Evolutionary conservation across 805 yeast species (phyloP), one percentile per base, ranked within the genome.

Genomic region (Candida stauntonica): DNA sequence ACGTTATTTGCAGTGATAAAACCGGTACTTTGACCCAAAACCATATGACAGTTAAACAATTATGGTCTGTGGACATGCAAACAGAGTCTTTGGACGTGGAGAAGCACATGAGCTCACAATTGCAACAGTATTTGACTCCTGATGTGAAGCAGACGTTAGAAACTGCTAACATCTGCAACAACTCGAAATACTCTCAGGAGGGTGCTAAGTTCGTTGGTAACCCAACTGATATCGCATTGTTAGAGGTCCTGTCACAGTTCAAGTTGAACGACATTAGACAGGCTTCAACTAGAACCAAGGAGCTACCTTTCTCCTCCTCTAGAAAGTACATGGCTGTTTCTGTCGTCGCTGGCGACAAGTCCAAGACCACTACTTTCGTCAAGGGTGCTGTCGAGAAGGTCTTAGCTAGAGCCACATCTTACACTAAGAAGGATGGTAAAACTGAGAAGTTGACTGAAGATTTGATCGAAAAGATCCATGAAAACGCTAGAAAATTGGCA

Each of bases 361-460:
- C 68, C 26, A 77, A 76, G 52, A 49, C 73, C 16, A 76, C 71
- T 48, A 72, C 86, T 1, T 80, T 73, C 57, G 88, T 81, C 29
- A 93, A 93, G 61, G 99, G 99, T 53, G 99, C 97, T 3, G 73
- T 77, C 35, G 98, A 93, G 64, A 77, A 72, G 41, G 67, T 93
- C 8, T 57, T 87, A 33, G 68, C 64, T 2, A 64, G 73, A 55
- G 83, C 88, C 36, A 70, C 75, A n/a, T 67, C 64, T 39, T 86
- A 77, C 56, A 58, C 72, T 29, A 76, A 73, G 37, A 72, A 72
- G 36, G 71, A 71, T 31, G 91, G 91, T 18, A 77, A 73, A 45
- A 52, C 66, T 5, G 77, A 72, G 44, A 77, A 79, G 23, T 56
- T 91, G 27, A 81, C 73, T 24, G 73, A 72, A 0, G 73, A 70